phyloP scores from a whole-genome alignment of 108 stramenopile species.

The Cyclotella kingstonii region DNA sequence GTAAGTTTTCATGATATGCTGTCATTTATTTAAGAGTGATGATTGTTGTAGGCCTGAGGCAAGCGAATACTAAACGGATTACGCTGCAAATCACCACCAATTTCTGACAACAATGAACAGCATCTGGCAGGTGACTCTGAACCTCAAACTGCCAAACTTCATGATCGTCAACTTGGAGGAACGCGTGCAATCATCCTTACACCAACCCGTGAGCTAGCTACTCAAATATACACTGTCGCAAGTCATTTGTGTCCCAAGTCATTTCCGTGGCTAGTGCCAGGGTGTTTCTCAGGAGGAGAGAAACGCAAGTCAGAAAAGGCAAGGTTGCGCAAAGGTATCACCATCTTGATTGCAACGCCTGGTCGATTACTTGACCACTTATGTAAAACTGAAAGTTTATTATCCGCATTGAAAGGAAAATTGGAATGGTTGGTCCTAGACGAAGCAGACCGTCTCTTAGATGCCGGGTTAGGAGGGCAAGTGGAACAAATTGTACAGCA shows the following conservation, averaged over 20 bases:
- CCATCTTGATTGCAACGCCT: conserved; percentile 94
- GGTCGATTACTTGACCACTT: conserved; percentile 96
- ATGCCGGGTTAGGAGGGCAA: conserved; percentile 92
- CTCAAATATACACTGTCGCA: conserved; percentile 73
- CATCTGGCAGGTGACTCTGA: conserved; percentile 40
- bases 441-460: conserved; percentile 94
- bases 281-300: conserved; percentile 90
- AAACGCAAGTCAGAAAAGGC: conserved; percentile 95
- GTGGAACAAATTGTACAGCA: conserved; percentile 83
- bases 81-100: no score
- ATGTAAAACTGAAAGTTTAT: conserved; percentile 76
- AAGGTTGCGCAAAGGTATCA: conserved; percentile 89
- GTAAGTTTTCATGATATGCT: neutral
- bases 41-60: no score
- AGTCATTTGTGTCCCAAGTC: conserved; percentile 52
- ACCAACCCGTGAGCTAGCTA: conserved; percentile 92
- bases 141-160: conserved; percentile 11
- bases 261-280: conserved; percentile 88
- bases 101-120: neutral
- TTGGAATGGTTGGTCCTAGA: conserved; percentile 91
- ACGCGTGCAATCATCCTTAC: conserved; percentile 80
- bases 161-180: conserved; percentile 50
- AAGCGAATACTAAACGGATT: no score
- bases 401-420: conserved; percentile 60
- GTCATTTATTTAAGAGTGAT: no score